Evolutionary conservation across 495 filamentous ascomycete species (phyloP), one percentile per base, ranked within the genome.

Genomic region (Hypomontagnella submonticulosa): DNA sequence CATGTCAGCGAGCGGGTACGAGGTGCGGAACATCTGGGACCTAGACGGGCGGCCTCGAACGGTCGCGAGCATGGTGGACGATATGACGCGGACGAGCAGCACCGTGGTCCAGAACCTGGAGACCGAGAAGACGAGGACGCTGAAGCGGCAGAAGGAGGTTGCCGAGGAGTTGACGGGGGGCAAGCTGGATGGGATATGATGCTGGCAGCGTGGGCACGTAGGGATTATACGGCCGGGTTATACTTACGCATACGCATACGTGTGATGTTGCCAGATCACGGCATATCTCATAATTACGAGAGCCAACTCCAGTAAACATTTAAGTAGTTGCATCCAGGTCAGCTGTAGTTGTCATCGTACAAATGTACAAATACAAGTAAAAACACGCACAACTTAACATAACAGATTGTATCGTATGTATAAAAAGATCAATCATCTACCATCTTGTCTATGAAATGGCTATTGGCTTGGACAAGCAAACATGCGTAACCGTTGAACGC

Each of bases 141-240:
- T 67, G 1, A 58, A 69, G 62, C 63, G 80, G 47, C 80, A 81
- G 66, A 79, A 77, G 72, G 63, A 53, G 30, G 76, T 81, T 6
- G 77, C 81, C 4, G 81, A 83, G 70, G 80, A 79, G 69, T 62
- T 83, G 57, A 81, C 79, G n/a, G 81, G 80, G 32, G 77, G 80
- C 50, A 83, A 79, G 73, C 67, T 83, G 59, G 75, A 75, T 27
- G 53, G 42, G 1, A 16, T 48, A 0, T 59, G 44, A 44, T 43
- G 19, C n/a, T 8, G 11, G 19, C 20, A 43, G 18, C 42, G 5
- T 5, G 40, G 16, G 32, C 0, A 11, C 19, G 27, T 15, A 7
- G 12, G 10, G 42, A 36, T 20, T 36, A 30, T 16, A 27, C 23
- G 6, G 23, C 3, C 23, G 23, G 23, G 23, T 27, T 27, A 27